These are phyloP conservation scores for Salvia miltiorrhiza DNA, from an alignment of 257 asterid genomes.

Conservation along the genomic window DNA sequence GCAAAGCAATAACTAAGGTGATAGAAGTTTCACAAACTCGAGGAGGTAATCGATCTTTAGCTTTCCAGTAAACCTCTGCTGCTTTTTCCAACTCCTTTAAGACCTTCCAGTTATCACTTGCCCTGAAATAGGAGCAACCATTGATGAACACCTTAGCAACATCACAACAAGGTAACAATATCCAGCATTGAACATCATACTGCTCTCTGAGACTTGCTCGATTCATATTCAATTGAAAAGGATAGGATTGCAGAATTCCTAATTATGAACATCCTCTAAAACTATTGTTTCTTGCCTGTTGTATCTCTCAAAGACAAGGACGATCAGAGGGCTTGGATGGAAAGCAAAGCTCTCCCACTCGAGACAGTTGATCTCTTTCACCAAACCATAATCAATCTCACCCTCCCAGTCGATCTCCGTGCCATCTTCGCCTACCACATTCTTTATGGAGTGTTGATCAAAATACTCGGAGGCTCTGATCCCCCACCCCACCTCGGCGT, in stretches of 20 bases:
- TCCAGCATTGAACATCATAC: too few species aligned
- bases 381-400: conserved; percentile 72
- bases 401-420: conserved; percentile 89
- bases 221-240: too few species aligned
- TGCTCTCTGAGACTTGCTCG: too few species aligned
- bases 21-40: conserved; percentile 58
- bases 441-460: conserved; percentile 74
- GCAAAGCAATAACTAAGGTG: neutral
- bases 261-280: too few species aligned
- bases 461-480: conserved; percentile 91
- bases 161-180: too few species aligned
- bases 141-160: neutral
- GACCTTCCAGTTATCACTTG: conserved; percentile 90
- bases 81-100: conserved; percentile 90
- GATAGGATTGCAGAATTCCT: too few species aligned
- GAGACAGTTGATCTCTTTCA: conserved; percentile 86
- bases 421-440: conserved; percentile 77
- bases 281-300: conserved; percentile 38
- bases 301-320: conserved; percentile 86
- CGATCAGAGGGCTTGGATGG: conserved; percentile 90
- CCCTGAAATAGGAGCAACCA: conserved; percentile 40
- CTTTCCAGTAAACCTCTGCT: conserved; percentile 83
- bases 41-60: conserved; percentile 90
- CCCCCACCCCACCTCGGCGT: conserved; percentile 98
- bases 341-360: conserved; percentile 99